Percentiles rank a stretch among this genome's conserved stretches.
Conservation (phyloP, 179 eudicot species). For the Corrigiola litoralis region DNA sequence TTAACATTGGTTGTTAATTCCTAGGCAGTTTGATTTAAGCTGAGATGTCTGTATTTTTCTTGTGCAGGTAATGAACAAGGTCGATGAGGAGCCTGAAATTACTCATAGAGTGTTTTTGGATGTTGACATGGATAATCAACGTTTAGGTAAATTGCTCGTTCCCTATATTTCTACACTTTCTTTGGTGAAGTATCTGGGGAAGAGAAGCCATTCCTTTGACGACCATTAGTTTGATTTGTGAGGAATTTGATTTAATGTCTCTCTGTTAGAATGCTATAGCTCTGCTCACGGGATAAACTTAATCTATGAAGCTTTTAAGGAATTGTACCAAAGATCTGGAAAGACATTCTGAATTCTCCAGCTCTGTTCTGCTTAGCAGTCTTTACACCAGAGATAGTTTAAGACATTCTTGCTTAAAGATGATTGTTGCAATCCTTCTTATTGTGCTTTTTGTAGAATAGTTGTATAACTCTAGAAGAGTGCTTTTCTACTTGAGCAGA, state of each 20-base stretch:
- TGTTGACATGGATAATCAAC: conserved; percentile 91
- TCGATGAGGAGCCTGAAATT: conserved; percentile 59
- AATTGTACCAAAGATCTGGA: background rate
- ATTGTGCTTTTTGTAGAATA: background rate
- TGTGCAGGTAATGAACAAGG: conserved; percentile 42
- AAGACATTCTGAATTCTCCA: background rate
- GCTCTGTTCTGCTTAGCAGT: background rate
- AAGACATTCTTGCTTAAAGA: background rate
- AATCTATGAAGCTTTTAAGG: background rate
- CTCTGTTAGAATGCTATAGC: too few relatives aligned
- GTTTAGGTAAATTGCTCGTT: conserved; percentile 48
- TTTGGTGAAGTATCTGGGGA: too few relatives aligned
- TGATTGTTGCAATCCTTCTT: background rate
- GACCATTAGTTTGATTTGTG: too few relatives aligned
- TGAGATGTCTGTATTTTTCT: background rate
- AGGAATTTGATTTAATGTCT: background rate
- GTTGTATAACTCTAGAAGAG: background rate
- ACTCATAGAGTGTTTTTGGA: conserved; percentile 90
- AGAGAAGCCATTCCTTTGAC: too few relatives aligned
- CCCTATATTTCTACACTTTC: background rate
- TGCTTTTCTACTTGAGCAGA: background rate
- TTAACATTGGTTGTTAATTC: too few relatives aligned
- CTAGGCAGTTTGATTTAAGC: background rate
- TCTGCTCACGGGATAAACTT: background rate
- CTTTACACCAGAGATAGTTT: background rate